Conservation (phyloP, 2,329 filamentous ascomycete genomes). For the Botrytis paeoniae region DNA sequence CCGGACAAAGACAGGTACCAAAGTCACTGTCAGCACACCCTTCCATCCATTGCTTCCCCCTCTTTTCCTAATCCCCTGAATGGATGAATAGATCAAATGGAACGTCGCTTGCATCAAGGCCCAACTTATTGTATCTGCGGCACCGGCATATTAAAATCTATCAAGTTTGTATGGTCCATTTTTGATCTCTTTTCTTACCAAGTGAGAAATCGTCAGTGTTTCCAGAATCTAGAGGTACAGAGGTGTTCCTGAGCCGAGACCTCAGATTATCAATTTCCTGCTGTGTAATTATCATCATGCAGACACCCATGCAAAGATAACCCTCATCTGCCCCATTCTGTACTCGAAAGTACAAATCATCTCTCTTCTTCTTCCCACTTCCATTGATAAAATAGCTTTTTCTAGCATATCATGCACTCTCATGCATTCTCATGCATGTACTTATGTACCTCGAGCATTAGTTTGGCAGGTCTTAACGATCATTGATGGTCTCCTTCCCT, state of each 20-base stretch:
- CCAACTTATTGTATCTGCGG: neutral
- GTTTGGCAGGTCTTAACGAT: conserved; percentile 8
- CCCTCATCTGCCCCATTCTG: neutral
- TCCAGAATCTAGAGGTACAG: neutral
- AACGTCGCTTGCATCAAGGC: conserved; percentile 11
- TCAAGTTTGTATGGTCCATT: neutral
- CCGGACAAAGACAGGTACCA: conserved; percentile 4
- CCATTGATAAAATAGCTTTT: conserved; percentile 3
- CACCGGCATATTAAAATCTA: conserved; percentile 8
- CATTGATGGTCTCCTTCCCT: neutral
- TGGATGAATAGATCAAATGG: conserved; percentile 11
- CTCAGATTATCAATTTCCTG: conserved; percentile 4
- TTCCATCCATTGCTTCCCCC: neutral
- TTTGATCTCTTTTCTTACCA: neutral
- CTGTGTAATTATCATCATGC: conserved; percentile 13
- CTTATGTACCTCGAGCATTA: conserved; percentile 5
- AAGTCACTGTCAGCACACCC: conserved; percentile 7
- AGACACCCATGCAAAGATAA: conserved; percentile 11
- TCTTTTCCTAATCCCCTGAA: conserved; percentile 4
- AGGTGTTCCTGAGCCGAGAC: conserved; percentile 17
- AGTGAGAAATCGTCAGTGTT: conserved; percentile 3
- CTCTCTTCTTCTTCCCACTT: conserved; percentile 16
- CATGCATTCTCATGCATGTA: neutral
- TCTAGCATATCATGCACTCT: conserved; percentile 10
- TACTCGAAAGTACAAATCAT: conserved; percentile 6